Percentiles rank a stretch among this genome's conserved stretches.
These are phyloP conservation scores for Cladosporium sp. DNA, from an alignment of 2,329 filamentous ascomycete species.

Conservation along the genomic window DNA sequence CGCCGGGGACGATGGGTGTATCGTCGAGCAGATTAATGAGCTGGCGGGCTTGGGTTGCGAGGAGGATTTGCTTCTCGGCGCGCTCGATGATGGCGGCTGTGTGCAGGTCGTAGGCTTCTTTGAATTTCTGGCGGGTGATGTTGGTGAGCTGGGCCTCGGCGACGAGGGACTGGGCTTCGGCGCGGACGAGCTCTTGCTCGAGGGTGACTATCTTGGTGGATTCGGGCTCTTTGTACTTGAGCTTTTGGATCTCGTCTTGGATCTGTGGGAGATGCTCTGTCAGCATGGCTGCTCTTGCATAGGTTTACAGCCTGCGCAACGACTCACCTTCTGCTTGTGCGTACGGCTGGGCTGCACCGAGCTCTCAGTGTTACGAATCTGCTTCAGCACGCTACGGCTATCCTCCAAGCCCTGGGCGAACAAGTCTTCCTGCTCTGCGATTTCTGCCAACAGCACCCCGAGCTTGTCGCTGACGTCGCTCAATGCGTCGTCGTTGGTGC, in stretches of 20 bases:
- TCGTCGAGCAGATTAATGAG: constrained; percentile 85
- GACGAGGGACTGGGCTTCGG: constrained; percentile 92
- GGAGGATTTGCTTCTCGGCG: constrained; percentile 92
- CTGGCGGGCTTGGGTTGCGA: constrained; percentile 84
- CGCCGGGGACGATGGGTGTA: constrained; percentile 81
- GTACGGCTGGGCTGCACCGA: constrained; percentile 91
- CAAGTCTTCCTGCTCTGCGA: constrained; percentile 87
- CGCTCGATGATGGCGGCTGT: constrained; percentile 90
- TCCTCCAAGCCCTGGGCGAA: constrained; percentile 88
- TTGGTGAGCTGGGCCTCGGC: constrained; percentile 96
- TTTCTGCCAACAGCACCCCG: constrained; percentile 83
- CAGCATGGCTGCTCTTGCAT: background rate
- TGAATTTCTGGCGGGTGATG: constrained; percentile 91
- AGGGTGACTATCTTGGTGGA: constrained; percentile 76
- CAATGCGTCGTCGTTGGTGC: constrained; percentile 79
- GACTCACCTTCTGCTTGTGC: constrained; percentile 64
- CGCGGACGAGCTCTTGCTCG: constrained; percentile 93
- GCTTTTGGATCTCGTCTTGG: constrained; percentile 81
- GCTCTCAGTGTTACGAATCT: constrained; percentile 91
- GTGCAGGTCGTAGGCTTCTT: constrained; percentile 86
- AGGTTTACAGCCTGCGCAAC: background rate
- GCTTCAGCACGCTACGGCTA: constrained; percentile 75
- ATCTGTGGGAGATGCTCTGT: constrained; percentile 45
- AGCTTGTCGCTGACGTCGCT: constrained; percentile 94
- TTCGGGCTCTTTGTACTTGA: constrained; percentile 89